Conservation (phyloP, 768 basidiomycete species). For the Rhodosporidiobolus sp. region DNA sequence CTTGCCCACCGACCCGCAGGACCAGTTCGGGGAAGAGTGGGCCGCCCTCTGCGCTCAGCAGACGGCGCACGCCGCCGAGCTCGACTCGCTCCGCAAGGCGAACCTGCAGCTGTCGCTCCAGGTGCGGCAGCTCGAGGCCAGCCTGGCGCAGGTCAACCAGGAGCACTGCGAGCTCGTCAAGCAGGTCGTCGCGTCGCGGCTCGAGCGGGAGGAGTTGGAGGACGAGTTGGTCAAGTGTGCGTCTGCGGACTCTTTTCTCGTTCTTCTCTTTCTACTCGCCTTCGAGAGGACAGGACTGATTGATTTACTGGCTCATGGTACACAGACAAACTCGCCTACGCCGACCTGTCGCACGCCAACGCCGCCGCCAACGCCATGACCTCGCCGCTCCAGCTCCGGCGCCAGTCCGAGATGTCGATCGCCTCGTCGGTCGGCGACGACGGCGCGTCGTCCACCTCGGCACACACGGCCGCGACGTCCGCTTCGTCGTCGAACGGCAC, state of each 20-base stretch:
- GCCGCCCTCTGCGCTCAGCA: conserved; percentile 27
- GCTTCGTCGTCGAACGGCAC: background rate
- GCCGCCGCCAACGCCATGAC: conserved; percentile 22
- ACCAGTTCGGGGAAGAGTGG: conserved; percentile 40
- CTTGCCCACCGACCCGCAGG: conserved; percentile 1
- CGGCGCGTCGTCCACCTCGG: background rate
- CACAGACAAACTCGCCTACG: conserved; percentile 41
- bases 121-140: conserved; percentile 76
- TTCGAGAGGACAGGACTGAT: no score
- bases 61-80: conserved; percentile 76
- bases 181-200: conserved; percentile 80
- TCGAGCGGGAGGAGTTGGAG: conserved; percentile 90
- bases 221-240: conserved; percentile 92
- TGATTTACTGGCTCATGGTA: background rate
- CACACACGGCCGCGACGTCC: background rate
- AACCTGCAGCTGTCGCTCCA: conserved; percentile 73
- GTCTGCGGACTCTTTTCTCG: conserved; percentile 63
- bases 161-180: conserved; percentile 64
- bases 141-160: conserved; percentile 69
- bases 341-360: conserved; percentile 26
- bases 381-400: conserved; percentile 12
- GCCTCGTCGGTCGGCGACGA: conserved; percentile 1
- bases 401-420: conserved; percentile 23
- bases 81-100: conserved; percentile 74
- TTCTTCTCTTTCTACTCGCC: background rate